These are phyloP conservation scores for Kernera saxatilis DNA, from an alignment of 345 rosid genomes.

Conservation along the genomic window DNA sequence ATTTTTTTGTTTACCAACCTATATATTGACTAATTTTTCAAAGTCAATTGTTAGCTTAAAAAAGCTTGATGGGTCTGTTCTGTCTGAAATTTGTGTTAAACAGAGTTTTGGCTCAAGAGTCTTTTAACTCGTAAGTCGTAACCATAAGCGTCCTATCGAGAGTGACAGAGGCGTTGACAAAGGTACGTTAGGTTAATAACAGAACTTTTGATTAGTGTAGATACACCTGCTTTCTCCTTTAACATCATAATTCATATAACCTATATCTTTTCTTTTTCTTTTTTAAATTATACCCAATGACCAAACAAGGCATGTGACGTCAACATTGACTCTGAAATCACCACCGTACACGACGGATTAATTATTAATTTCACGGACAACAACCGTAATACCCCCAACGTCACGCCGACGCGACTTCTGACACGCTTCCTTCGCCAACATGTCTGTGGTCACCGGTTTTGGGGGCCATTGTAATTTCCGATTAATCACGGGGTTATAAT, in stretches of 20 bases:
- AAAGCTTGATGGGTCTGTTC: too few relatives aligned
- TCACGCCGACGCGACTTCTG: slow-evolving; percentile 14
- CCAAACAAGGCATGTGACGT: slow-evolving; percentile 16
- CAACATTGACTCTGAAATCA: background rate
- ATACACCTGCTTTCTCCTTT: background rate
- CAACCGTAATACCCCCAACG: background rate
- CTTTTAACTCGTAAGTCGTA: background rate
- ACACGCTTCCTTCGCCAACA: background rate
- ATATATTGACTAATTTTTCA: background rate
- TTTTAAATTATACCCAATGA: background rate
- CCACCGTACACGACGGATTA: background rate
- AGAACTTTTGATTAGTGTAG: background rate
- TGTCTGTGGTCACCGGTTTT: slow-evolving; percentile 1
- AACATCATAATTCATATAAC: background rate
- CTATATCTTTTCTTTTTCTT: background rate
- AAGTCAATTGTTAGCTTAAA: too few relatives aligned
- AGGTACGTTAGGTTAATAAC: background rate
- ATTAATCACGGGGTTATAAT: background rate
- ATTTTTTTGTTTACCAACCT: background rate
- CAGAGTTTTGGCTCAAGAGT: background rate
- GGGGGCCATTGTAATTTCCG: background rate
- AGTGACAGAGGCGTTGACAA: background rate
- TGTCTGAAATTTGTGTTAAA: background rate
- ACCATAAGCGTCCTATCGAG: background rate
- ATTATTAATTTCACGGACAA: background rate